These are phyloP conservation scores for Porpolomopsis calyptriformis DNA, from an alignment of 768 basidiomycete genomes.

Conservation along the genomic window DNA sequence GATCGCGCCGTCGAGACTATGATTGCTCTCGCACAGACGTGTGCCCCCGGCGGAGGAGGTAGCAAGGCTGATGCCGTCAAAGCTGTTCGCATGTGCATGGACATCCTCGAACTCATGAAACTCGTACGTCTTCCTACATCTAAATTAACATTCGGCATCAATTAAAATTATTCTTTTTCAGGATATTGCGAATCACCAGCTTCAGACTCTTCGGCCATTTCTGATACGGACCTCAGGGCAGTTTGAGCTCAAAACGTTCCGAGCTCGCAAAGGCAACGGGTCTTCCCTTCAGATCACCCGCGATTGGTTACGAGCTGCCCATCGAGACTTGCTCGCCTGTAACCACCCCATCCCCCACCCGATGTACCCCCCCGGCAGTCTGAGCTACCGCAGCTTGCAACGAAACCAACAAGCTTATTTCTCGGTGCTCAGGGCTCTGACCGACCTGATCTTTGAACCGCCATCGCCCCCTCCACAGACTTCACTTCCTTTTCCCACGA, in stretches of 20 bases:
- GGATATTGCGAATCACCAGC: conserved; percentile 96
- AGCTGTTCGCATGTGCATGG: conserved; percentile 75
- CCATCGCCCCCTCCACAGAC: conserved; percentile 25
- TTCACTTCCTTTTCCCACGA: conserved; percentile 17
- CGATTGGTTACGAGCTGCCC: conserved; percentile 53
- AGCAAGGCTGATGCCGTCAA: conserved; percentile 54
- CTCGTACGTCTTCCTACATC: conserved; percentile 51
- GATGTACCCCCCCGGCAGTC: conserved; percentile 28
- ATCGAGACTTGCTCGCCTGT: conserved; percentile 32
- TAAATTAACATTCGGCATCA: conserved; percentile 2
- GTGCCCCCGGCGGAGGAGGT: conserved; percentile 43
- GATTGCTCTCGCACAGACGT: conserved; percentile 57
- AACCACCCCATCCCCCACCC: conserved; percentile 34
- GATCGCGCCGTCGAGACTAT: conserved; percentile 77
- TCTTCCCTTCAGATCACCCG: conserved; percentile 45
- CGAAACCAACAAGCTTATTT: conserved; percentile 47
- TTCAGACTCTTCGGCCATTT: conserved; percentile 86
- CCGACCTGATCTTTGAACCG: conserved; percentile 56
- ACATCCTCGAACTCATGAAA: conserved; percentile 92
- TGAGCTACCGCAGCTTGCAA: conserved; percentile 36
- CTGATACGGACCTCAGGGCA: conserved; percentile 69
- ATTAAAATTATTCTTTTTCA: conserved; percentile 22
- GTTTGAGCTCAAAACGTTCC: conserved; percentile 73
- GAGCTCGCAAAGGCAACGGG: conserved; percentile 38
- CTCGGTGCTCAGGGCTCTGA: conserved; percentile 46